Percentiles rank a stretch among this genome's conserved stretches.
phyloP scores from a whole-genome alignment of 2,329 filamentous ascomycete species.

The Septoria petroselini region DNA sequence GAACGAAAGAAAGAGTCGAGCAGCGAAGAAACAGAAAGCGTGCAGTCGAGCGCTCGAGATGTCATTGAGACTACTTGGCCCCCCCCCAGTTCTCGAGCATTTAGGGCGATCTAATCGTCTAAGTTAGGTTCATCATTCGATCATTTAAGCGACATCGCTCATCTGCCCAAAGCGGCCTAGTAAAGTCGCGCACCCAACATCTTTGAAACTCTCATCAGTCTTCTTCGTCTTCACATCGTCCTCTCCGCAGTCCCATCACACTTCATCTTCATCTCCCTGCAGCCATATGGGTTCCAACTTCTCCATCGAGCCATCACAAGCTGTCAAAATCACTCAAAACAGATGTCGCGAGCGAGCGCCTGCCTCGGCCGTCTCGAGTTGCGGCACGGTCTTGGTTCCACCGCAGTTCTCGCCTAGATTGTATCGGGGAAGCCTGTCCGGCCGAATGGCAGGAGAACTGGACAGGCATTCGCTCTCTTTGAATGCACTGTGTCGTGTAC shows the following conservation, averaged over 20 bases:
- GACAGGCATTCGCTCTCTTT: background rate
- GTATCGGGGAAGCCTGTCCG: background rate
- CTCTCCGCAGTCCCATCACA: too few relatives aligned
- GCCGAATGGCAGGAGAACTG: background rate
- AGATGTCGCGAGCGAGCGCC: slow-evolving; percentile 4
- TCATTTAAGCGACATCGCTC: background rate
- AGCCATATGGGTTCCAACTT: background rate
- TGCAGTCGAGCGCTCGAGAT: too few relatives aligned
- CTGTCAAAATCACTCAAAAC: too few relatives aligned
- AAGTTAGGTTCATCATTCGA: background rate
- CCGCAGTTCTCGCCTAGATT: background rate
- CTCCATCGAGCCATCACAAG: background rate
- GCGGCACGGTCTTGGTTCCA: background rate
- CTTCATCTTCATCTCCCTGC: background rate
- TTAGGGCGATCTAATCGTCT: background rate
- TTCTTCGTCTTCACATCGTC: too few relatives aligned
- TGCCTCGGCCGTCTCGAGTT: slow-evolving; percentile 7
- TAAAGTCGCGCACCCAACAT: background rate
- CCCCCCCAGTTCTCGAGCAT: background rate
- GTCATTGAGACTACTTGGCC: background rate
- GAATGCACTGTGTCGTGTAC: background rate
- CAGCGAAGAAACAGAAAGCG: too few relatives aligned
- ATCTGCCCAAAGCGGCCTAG: too few relatives aligned
- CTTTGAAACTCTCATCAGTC: background rate
- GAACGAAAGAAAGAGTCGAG: background rate